These are phyloP conservation scores for Sporisorium reilianum DNA, from an alignment of 1,284 basidiomycete species.

Conservation along the genomic window DNA sequence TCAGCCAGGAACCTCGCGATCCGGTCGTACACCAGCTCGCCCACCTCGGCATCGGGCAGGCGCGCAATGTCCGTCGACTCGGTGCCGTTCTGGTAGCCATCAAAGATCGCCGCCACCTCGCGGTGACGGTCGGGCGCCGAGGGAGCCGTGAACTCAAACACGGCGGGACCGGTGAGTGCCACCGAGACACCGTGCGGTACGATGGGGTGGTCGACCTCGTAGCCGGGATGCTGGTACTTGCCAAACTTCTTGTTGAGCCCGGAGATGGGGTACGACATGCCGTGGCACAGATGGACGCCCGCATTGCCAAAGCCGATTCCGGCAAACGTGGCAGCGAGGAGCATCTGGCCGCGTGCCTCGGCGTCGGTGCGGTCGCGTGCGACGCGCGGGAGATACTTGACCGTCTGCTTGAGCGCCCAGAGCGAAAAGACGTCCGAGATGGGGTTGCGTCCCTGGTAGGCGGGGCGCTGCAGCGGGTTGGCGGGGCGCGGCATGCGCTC, in stretches of 20 bases:
- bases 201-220: conserved; percentile 82
- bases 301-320: conserved; percentile 96
- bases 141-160: conserved; percentile 67
- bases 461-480: conserved; percentile 87
- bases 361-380: conserved; percentile 80
- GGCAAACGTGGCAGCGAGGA: conserved; percentile 75
- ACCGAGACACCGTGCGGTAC: conserved; percentile 78
- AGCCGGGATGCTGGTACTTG: conserved; percentile 74
- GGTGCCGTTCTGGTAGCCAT: conserved; percentile 66
- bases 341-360: conserved; percentile 90
- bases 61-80: conserved; percentile 70
- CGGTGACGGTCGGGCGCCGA: conserved; percentile 88
- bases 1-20: conserved; percentile 90
- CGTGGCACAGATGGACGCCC: conserved; percentile 75
- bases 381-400: conserved; percentile 89
- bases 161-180: conserved; percentile 50
- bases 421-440: conserved; percentile 93
- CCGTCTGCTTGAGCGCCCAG: conserved; percentile 91
- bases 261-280: conserved; percentile 60
- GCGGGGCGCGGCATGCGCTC: conserved; percentile 87
- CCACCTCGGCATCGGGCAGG: conserved; percentile 85
- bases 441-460: conserved; percentile 96
- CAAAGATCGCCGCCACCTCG: conserved; percentile 87
- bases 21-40: conserved; percentile 84
- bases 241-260: conserved; percentile 87